These are phyloP conservation scores for Populus hybrid DNA, from an alignment of 441 rosid species.

Conservation along the genomic window DNA sequence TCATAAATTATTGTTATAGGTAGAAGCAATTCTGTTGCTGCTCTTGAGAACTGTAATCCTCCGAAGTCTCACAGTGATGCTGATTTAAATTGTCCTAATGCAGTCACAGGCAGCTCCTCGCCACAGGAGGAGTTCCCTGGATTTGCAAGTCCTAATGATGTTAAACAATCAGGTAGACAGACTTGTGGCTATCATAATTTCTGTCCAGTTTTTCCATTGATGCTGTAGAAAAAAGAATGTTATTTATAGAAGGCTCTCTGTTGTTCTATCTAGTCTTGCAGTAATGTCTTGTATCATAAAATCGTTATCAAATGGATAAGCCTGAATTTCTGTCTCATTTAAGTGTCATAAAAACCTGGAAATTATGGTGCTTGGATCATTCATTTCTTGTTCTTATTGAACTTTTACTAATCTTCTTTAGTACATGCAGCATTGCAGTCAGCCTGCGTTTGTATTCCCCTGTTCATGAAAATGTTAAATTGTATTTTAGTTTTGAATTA, in stretches of 20 bases:
- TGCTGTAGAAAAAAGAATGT: constrained; percentile 6
- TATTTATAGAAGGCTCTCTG: constrained; percentile 5
- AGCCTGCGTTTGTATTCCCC: background rate
- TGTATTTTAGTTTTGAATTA: background rate
- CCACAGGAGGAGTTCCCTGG: constrained; percentile 70
- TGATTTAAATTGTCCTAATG: constrained; percentile 34
- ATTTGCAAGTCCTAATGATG: constrained; percentile 60
- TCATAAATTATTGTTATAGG: constrained; percentile 39
- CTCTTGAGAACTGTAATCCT: constrained; percentile 34
- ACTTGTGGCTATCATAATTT: constrained; percentile 4
- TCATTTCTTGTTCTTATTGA: background rate
- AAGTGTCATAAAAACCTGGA: background rate
- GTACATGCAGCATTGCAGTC: background rate
- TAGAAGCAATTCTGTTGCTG: constrained; percentile 38
- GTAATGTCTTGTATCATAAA: constrained; percentile 6
- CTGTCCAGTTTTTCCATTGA: constrained; percentile 10
- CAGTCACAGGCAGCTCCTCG: constrained; percentile 41
- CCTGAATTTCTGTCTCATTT: constrained; percentile 5
- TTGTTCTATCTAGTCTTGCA: background rate
- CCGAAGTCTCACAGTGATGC: constrained; percentile 33
- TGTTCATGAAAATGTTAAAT: background rate
- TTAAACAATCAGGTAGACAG: constrained; percentile 58
- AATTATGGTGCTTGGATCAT: background rate
- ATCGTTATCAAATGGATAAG: constrained; percentile 1
- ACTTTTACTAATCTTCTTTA: background rate